Conservation (phyloP, 2,329 filamentous ascomycete species). For the Ophiostoma pallidulum region DNA sequence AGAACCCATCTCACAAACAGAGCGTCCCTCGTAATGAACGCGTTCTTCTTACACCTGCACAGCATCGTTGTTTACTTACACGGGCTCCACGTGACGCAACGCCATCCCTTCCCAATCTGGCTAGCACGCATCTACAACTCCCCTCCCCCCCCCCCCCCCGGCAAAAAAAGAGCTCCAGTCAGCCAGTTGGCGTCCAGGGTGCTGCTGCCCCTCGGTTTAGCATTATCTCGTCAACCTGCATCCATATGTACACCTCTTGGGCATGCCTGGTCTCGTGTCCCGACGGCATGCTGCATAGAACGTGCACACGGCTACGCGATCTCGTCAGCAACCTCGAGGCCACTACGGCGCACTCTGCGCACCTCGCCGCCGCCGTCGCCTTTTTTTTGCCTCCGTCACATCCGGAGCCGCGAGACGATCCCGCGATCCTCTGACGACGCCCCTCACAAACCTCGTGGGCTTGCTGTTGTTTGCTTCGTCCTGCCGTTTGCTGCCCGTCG, state of each 20-base stretch:
- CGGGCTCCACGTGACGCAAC: no score
- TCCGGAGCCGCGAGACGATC: conserved; percentile 1
- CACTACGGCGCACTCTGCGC: background rate
- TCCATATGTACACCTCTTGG: background rate
- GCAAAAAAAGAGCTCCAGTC: background rate
- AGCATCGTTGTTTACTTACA: no score
- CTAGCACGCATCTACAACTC: background rate
- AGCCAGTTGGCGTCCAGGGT: background rate
- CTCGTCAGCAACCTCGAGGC: background rate
- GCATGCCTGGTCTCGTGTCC: background rate
- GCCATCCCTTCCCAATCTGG: no score
- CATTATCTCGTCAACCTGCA: background rate
- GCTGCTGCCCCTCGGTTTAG: conserved; percentile 1
- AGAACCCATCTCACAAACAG: no score
- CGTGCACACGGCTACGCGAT: background rate
- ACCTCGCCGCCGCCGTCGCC: background rate
- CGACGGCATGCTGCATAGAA: background rate
- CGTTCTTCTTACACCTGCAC: no score
- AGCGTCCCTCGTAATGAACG: no score
- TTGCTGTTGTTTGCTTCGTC: background rate
- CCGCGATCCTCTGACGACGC: no score
- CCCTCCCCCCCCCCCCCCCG: no score
- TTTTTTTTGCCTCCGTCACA: background rate
- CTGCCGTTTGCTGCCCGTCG: conserved; percentile 1
- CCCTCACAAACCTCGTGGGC: background rate